These are phyloP conservation scores for Arthroderma sp. DNA, from an alignment of 2,329 filamentous ascomycete species.

Conservation along the genomic window DNA sequence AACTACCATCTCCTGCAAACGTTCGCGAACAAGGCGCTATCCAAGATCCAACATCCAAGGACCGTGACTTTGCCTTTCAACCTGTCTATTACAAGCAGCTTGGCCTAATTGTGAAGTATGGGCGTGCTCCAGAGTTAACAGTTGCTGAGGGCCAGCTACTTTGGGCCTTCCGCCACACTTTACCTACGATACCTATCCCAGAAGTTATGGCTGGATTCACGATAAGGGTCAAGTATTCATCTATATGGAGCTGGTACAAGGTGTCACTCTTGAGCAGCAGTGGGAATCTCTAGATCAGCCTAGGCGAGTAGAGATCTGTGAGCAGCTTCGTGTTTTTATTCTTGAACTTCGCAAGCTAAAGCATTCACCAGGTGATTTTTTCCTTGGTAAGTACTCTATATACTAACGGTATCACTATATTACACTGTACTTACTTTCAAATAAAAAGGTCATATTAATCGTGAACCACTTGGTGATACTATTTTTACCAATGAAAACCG, in stretches of 20 bases:
- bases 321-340: conserved; percentile 15
- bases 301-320: conserved; percentile 14
- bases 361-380: conserved; percentile 15
- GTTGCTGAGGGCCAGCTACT: conserved; percentile 17
- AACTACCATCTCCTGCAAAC: conserved; percentile 3
- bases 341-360: conserved; percentile 14
- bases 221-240: conserved; percentile 20
- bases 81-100: conserved; percentile 14
- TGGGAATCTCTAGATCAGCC: conserved; percentile 15
- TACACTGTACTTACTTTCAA: background rate
- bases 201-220: conserved; percentile 27
- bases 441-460: conserved; percentile 15
- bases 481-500: conserved; percentile 15
- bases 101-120: conserved; percentile 19
- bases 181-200: conserved; percentile 23
- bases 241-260: conserved; percentile 24
- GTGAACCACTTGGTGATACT: conserved; percentile 18
- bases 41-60: background rate
- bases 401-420: background rate
- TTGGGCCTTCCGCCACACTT: conserved; percentile 15
- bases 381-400: conserved; percentile 15
- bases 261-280: conserved; percentile 18
- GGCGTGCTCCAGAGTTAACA: conserved; percentile 12
- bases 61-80: background rate
- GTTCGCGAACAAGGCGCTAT: conserved; percentile 1